phyloP scores from a whole-genome alignment of 179 eudicot genomes.

The Sideroxylon spinosum region DNA sequence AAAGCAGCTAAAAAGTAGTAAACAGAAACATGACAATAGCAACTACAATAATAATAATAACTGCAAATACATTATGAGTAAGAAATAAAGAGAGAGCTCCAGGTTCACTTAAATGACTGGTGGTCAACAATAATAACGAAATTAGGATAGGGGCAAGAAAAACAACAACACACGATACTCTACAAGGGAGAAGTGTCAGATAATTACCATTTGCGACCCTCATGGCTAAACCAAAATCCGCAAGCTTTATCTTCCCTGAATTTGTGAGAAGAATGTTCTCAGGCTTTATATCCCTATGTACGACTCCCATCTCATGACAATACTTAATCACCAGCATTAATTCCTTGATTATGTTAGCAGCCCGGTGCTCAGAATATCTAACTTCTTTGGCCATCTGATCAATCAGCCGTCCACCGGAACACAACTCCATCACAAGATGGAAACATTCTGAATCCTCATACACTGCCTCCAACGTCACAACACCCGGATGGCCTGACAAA shows the following conservation, averaged over 20 bases:
- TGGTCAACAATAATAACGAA: neutral
- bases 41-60: neutral
- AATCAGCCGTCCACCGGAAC: constrained; percentile 83
- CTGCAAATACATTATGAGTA: neutral
- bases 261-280: constrained; percentile 80
- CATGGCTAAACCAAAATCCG: constrained; percentile 89
- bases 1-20: too few relatives aligned
- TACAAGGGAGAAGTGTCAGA: neutral
- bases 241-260: constrained; percentile 79
- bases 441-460: constrained; percentile 78
- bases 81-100: neutral
- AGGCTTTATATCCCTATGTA: constrained; percentile 93
- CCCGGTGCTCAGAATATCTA: constrained; percentile 60
- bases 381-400: constrained; percentile 81
- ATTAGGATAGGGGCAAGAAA: neutral
- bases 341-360: constrained; percentile 78
- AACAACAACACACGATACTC: neutral
- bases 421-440: constrained; percentile 91
- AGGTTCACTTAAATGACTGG: neutral
- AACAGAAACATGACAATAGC: neutral
- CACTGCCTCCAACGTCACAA: constrained; percentile 76
- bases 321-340: constrained; percentile 75
- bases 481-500: constrained; percentile 79
- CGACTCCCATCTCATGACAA: constrained; percentile 98
- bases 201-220: constrained; percentile 68